Conservation (phyloP, 2,329 filamentous ascomycete genomes). For the Diaporthe citriasiana region DNA sequence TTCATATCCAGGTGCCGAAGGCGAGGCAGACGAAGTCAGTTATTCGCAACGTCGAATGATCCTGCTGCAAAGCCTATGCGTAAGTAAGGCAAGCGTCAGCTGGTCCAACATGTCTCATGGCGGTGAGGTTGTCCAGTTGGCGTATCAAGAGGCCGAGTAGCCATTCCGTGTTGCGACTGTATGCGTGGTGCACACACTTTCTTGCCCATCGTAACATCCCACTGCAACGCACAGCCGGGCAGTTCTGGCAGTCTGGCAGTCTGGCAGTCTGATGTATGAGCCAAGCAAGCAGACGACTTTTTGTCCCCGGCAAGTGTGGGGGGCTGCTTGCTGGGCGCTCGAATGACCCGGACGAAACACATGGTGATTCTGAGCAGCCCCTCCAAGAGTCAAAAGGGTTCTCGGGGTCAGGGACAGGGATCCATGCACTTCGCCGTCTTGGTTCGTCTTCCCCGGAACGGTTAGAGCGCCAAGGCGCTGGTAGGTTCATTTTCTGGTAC, state of each 20-base stretch:
- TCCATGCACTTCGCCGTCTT: conserved; percentile 27
- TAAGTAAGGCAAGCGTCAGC: conserved; percentile 11
- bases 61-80: background rate
- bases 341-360: conserved; percentile 22
- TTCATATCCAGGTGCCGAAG: background rate
- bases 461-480: conserved; percentile 19
- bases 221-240: conserved; percentile 20
- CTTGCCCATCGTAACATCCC: conserved; percentile 5
- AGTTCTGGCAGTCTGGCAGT: no score
- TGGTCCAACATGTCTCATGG: conserved; percentile 15
- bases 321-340: conserved; percentile 20
- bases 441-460: conserved; percentile 8
- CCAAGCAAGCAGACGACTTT: conserved; percentile 22
- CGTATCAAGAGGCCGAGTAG: conserved; percentile 28
- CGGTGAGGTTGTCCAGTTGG: conserved; percentile 24
- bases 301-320: conserved; percentile 22
- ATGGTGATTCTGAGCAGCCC: conserved; percentile 30
- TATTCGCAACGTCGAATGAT: conserved; percentile 14
- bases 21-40: background rate
- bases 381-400: conserved; percentile 23
- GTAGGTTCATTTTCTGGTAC: conserved; percentile 35
- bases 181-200: conserved; percentile 19
- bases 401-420: conserved; percentile 27
- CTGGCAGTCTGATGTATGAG: conserved; percentile 20
- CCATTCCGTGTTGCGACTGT: conserved; percentile 4